Base-by-base conservation (phyloP, 192 early-diverging fungal genomes). In the Powellomyces hirtus region DNA sequence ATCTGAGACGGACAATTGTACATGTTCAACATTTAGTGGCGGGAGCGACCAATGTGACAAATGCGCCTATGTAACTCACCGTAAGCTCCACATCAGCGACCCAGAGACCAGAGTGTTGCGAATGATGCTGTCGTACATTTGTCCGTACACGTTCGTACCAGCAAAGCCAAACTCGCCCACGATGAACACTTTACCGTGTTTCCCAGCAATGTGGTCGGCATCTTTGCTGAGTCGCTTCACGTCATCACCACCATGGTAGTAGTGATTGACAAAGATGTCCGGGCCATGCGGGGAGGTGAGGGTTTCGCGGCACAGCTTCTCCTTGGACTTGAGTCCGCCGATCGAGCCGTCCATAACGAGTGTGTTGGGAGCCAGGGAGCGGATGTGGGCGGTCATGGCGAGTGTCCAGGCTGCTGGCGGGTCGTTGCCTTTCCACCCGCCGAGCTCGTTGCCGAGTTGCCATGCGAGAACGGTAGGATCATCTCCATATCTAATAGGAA, bases 361-460 rank as follows among this genome's bases (percentile, higher is more conserved):
- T 1, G 55, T 59, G 0, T 36, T 13, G 3, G 66, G 66, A 11
- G 68, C 68, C 4, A 40, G 68, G 8, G 68, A 55, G 22, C 46
- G 62, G 49, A 71, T 62, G 38, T 63, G 68, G 8, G 30, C 50
- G 6, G 60, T 34, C 37, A 71, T 71, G 49, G 24, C 46, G 30
- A 59, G 29, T 4, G 42, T 49, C 68, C 68, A 71, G 18, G 31
- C 14, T 0, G 68, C 59, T 2, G 68, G 68, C 16, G 68, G 59
- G 1, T 46, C 31, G 5, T 8, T 16, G 16, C 45, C 52, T 49
- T 35, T 44, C 61, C 59, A 69, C 0, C 62, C 62, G 0, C 62
- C 61, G 11, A 84, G 70, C 70, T 84, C 83, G 71, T 84, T 84
- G 24, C 83, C 83, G 0, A 72, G 58, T 45, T 83, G 68, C 77